These are phyloP conservation scores for Jaapia argillacea DNA, from an alignment of 768 basidiomycete genomes.

Conservation along the genomic window DNA sequence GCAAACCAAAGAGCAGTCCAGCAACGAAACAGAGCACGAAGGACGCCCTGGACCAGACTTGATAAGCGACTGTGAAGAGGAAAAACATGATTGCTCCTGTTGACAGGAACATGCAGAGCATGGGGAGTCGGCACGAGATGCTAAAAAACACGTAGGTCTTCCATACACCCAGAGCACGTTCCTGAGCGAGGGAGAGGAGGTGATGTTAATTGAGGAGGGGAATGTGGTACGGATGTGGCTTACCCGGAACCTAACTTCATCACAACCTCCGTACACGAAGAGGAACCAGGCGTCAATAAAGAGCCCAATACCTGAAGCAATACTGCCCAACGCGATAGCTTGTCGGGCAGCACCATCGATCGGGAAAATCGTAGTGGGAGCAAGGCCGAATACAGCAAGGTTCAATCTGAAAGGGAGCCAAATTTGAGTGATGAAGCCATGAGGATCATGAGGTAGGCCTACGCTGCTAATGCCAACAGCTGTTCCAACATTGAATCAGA, in stretches of 20 bases:
- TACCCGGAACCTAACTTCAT: constrained; percentile 44
- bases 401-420: no score
- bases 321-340: constrained; percentile 47
- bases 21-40: constrained; percentile 46
- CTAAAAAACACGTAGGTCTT: constrained; percentile 59
- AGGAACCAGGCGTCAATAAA: constrained; percentile 57
- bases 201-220: not conserved
- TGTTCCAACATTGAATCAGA: not conserved
- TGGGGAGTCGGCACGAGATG: constrained; percentile 54
- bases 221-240: constrained; percentile 10
- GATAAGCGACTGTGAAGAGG: constrained; percentile 50
- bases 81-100: constrained; percentile 50
- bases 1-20: constrained; percentile 50
- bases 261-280: constrained; percentile 46
- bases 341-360: constrained; percentile 35
- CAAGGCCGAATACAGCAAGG: constrained; percentile 57
- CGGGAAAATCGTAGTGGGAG: constrained; percentile 37
- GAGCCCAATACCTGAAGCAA: constrained; percentile 57
- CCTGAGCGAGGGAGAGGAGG: no score
- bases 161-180: constrained; percentile 45
- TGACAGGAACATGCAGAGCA: constrained; percentile 48
- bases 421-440: no score
- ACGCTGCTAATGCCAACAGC: not conserved
- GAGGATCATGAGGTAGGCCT: not conserved
- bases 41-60: constrained; percentile 54